A percentile compares a stretch with the other conserved stretches of the same genome.
These are phyloP conservation scores for Coprinopsis sp. DNA, from an alignment of 768 basidiomycete species.

Conservation along the genomic window DNA sequence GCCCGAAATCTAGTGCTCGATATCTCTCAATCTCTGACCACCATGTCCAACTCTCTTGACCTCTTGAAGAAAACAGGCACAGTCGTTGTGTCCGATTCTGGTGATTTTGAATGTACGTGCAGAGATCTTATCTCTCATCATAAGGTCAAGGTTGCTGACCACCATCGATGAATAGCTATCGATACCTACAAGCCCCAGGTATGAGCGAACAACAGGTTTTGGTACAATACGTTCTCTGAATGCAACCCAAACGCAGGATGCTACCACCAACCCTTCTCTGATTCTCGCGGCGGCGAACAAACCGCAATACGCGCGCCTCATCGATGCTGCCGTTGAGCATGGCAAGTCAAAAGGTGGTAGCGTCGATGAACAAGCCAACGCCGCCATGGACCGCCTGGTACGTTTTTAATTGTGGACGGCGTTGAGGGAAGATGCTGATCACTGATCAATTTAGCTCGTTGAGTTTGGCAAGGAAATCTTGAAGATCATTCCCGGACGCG, in stretches of 20 bases:
- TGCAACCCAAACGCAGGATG: constrained; percentile 30
- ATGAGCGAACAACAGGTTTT: constrained; percentile 8
- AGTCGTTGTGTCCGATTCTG: constrained; percentile 95
- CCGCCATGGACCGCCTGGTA: constrained; percentile 17
- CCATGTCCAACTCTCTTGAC: constrained; percentile 79
- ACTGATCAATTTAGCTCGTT: constrained; percentile 22
- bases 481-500: constrained; percentile 28
- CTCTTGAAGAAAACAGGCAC: constrained; percentile 89
- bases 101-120: constrained; percentile 85
- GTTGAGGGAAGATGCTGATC: not conserved
- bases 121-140: too few relatives aligned
- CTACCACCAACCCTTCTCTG: constrained; percentile 34
- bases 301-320: constrained; percentile 27
- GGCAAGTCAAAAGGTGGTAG: constrained; percentile 10
- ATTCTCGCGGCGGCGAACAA: constrained; percentile 29
- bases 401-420: not conserved
- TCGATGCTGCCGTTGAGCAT: constrained; percentile 26
- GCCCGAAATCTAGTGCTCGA: not conserved
- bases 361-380: constrained; percentile 12
- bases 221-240: constrained; percentile 14
- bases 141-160: constrained; percentile 20
- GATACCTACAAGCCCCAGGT: constrained; percentile 95
- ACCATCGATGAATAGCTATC: constrained; percentile 59
- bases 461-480: constrained; percentile 29
- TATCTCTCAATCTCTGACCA: constrained; percentile 25